Base-by-base conservation (phyloP, 1,139 yeast species). In the Scheffersomyces lignicola region DNA sequence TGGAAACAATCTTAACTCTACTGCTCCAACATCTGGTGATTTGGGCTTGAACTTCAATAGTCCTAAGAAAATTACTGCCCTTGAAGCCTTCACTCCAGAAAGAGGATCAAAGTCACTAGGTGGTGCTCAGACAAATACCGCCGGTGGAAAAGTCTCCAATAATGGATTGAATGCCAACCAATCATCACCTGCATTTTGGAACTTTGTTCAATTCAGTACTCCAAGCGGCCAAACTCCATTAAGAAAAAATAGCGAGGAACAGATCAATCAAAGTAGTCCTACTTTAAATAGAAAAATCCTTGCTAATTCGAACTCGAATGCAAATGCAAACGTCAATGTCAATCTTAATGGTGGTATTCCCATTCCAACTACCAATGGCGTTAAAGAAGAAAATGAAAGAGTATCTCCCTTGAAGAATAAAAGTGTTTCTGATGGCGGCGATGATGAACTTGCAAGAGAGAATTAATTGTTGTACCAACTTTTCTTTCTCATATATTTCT, bases 61-160 rank as follows among this genome's bases (percentile, higher is more conserved):
- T 41, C 78, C 78, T 6, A 82, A 78, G 50, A 77, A 77, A 35
- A 71, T 79, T 12, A 69, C 77, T 18, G 86, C 87, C 6, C 64
- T 82, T 41, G 94, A 84, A 54, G 92, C 94, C 1, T 84, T 82
- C 48, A 85, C 95, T 0, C 94, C 95, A 1, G 94, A 84, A 48
- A 62, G 94, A 33, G 92, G 92, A 1, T 69, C 77, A 18, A 67
- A 70, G 51, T 37, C 32, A 44, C 38, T 33, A 18, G 22, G 24
- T 5, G 35, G 29, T 5, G 29, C 23, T 24, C 29, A 29, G 16
- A 21, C 22, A 17, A 41, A 44, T 12, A 29, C 32, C 37, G 13
- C 16, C 12, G 29, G 18, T 25, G 61, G 58, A 1, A 35, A 32
- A 9, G 13, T 13, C 12, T 14, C 20, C 15, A 18, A 31, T 9